Base-by-base conservation (phyloP, 164 flowering plant genomes). In the Vitis amurensis region DNA sequence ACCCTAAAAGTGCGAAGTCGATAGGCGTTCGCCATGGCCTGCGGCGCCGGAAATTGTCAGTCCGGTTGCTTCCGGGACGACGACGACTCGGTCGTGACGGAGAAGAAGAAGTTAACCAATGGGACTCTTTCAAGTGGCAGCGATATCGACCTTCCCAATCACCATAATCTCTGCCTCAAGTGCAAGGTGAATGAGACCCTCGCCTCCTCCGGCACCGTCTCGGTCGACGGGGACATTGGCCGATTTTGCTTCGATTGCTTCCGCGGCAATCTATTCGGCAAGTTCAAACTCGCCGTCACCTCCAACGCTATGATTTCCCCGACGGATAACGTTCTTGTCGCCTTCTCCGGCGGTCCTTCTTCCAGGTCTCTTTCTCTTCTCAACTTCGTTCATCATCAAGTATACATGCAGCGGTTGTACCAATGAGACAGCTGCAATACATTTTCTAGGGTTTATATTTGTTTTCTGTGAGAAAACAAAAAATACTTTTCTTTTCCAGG, bases 321-420 rank as follows among this genome's bases (percentile, higher is more conserved):
- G 8, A 59, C 90, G 9, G 98, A 96, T 68, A 88, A 87, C 1
- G 88, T 96, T 31, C 97, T 96, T 59, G 90, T 96, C 14, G 99
- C 97, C 59, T 91, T 90, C 83, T 96, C 99, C 15, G 99, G 98
- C 7, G 99, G 99, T 63, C 72, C 89, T 51, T 82, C 91, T 44
- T 96, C 98, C 76, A 88, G 99, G 99, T 95, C 17, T 44, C 48
- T 65, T 63, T 55, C 37, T 60, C 31, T 67, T 62, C 19, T 65
- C 9, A n/a, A 4, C 3, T 72, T 66, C 29, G 14, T 29, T 17
- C 8, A 55, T 52, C 8, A 8, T 15, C 23, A 61, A 14, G 44
- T 27, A 61, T 9, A 14, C 64, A 29, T 9, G 0, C 48, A 8
- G 51, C 44, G 3, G 51, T 62, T 37, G 65, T 23, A 9, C 15